Conservation (phyloP, 2,329 filamentous ascomycete species). For the Pseudogymnoascus sp. region DNA sequence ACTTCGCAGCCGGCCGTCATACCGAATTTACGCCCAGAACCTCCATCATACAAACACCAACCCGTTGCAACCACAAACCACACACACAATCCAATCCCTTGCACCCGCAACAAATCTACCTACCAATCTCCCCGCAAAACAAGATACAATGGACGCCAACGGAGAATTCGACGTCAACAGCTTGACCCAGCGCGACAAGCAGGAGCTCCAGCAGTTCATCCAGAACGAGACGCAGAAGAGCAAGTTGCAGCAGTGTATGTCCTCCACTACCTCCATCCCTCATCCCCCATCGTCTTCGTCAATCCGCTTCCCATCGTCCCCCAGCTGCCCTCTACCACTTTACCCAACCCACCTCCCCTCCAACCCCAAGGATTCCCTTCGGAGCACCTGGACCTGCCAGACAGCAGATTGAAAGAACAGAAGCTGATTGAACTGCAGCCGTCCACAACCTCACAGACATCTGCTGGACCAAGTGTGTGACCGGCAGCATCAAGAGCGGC, state of each 20-base stretch:
- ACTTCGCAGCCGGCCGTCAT: not conserved
- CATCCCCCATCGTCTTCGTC: not conserved
- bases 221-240: slow-evolving; percentile 78
- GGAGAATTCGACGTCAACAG: slow-evolving; percentile 54
- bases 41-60: not conserved
- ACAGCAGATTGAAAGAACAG: not conserved
- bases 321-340: not conserved
- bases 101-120: slow-evolving; percentile 19
- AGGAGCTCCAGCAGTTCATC: slow-evolving; percentile 80
- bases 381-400: too few relatives aligned
- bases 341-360: too few relatives aligned
- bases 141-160: slow-evolving; percentile 7
- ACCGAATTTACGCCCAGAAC: not conserved
- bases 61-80: not conserved
- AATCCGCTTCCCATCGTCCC: not conserved
- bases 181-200: slow-evolving; percentile 74
- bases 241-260: slow-evolving; percentile 45
- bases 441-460: slow-evolving; percentile 62
- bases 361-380: too few relatives aligned
- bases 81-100: not conserved
- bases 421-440: slow-evolving; percentile 45
- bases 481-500: slow-evolving; percentile 59
- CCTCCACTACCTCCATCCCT: not conserved
- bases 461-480: slow-evolving; percentile 94
- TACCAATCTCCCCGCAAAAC: slow-evolving; percentile 22